phyloP scores from a whole-genome alignment of 805 yeast species.

The Candida khao-thaluensis region DNA sequence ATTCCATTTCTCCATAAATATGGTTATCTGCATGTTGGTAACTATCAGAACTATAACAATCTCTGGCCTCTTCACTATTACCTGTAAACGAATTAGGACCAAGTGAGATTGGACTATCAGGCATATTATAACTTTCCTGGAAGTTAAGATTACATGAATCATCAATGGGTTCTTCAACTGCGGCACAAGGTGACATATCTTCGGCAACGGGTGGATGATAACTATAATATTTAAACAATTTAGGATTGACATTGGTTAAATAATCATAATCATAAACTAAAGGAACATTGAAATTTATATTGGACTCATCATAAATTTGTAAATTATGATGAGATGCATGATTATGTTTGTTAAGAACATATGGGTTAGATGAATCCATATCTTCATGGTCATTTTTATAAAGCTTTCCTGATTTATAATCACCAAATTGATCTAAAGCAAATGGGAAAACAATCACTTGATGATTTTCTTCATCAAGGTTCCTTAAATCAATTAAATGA shows the following conservation, averaged over 20 bases:
- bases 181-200: conserved; percentile 11
- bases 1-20: conserved; percentile 44
- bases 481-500: conserved; percentile 78
- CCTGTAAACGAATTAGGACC: not conserved
- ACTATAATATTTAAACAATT: conserved; percentile 34
- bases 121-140: conserved; percentile 10
- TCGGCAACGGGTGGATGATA: conserved; percentile 24
- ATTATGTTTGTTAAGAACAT: not conserved
- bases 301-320: conserved; percentile 13
- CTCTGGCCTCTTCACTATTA: not conserved
- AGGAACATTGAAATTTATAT: conserved; percentile 28
- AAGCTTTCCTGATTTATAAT: conserved; percentile 17
- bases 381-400: conserved; percentile 7
- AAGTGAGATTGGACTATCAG: not conserved
- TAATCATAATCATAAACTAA: conserved; percentile 44
- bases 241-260: conserved; percentile 34
- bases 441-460: conserved; percentile 72
- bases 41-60: conserved; percentile 21
- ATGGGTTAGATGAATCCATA: not conserved
- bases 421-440: conserved; percentile 41
- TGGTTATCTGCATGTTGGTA: conserved; percentile 34
- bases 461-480: conserved; percentile 54
- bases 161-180: not conserved
- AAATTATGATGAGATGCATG: conserved; percentile 9
- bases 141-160: conserved; percentile 3